phyloP scores from a whole-genome alignment of 176 grass and related monocot genomes.

The Musa troglodytarum region DNA sequence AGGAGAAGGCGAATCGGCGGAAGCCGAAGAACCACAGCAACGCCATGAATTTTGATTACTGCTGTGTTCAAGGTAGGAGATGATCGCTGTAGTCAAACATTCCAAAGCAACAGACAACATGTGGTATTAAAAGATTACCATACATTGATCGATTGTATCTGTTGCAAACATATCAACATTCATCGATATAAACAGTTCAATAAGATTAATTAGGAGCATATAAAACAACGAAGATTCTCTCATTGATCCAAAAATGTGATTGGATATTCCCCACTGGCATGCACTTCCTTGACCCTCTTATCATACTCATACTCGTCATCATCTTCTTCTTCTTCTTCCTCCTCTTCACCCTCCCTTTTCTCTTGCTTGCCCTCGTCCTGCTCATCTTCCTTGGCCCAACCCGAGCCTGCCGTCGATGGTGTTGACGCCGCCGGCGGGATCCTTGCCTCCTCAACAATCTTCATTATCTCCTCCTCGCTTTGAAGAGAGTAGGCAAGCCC shows the following conservation, averaged over 20 bases:
- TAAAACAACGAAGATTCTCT: neutral
- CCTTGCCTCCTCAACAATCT: slow-evolving; percentile 59
- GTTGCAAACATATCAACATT: no score
- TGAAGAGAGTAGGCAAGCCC: slow-evolving; percentile 60
- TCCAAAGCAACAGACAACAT: no score
- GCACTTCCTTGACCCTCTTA: slow-evolving; percentile 66
- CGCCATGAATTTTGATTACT: no score
- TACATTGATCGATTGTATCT: no score
- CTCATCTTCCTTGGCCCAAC: slow-evolving; percentile 61
- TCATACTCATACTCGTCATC: slow-evolving; percentile 73
- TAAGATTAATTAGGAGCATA: no score
- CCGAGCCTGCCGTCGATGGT: slow-evolving; percentile 29
- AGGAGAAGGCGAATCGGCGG: slow-evolving; percentile 65
- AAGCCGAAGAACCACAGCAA: slow-evolving; percentile 29
- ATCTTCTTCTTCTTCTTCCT: slow-evolving; percentile 34
- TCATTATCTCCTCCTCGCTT: slow-evolving; percentile 71
- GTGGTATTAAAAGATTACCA: no score
- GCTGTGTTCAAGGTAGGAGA: no score
- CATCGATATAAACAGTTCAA: no score
- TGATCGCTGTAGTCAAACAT: no score
- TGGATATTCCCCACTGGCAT: slow-evolving; percentile 42
- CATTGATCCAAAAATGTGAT: neutral
- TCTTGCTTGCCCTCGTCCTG: slow-evolving; percentile 42
- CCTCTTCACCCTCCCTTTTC: slow-evolving; percentile 19
- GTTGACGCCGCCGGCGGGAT: slow-evolving; percentile 32